Evolutionary conservation across 2,329 filamentous ascomycete species (phyloP).

Genomic region (Cytospora chrysosperma): DNA sequence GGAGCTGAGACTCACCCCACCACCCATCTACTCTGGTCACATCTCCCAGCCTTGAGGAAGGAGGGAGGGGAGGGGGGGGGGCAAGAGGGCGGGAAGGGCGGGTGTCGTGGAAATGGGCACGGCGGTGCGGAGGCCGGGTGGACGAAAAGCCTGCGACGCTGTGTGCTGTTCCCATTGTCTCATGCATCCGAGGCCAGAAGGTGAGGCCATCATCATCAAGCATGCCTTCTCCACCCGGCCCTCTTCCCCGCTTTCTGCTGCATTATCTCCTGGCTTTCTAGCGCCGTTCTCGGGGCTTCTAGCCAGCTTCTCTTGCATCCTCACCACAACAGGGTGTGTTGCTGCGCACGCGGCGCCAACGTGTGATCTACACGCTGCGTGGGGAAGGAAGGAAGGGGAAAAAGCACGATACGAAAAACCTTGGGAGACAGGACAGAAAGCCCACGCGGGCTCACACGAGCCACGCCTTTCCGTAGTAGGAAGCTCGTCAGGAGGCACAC

Average conservation of each 20-base stretch:
- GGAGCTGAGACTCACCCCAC: too few species aligned
- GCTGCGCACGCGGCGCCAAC: not conserved
- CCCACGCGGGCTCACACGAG: not conserved
- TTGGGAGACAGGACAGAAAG: not conserved
- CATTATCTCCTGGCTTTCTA: constrained; percentile 1
- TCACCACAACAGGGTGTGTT: not conserved
- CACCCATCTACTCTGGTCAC: too few species aligned
- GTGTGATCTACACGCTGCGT: not conserved
- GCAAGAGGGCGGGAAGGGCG: too few species aligned
- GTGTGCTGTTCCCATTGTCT: not conserved
- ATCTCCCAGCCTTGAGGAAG: too few species aligned
- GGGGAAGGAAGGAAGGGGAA: too few species aligned
- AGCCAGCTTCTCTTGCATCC: constrained; percentile 14
- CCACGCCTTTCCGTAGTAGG: constrained; percentile 17
- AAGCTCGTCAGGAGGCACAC: constrained; percentile 8
- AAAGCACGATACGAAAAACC: constrained; percentile 16
- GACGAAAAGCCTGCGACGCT: not conserved
- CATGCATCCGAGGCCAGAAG: not conserved
- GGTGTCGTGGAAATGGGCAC: too few species aligned
- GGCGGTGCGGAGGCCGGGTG: constrained; percentile 3
- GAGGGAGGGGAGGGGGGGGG: too few species aligned
- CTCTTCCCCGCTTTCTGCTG: not conserved
- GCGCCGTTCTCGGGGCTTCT: constrained; percentile 13
- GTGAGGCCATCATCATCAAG: constrained; percentile 14
- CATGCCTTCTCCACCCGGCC: not conserved